Evolutionary conservation across 2,329 filamentous ascomycete genomes (phyloP).

Genomic region (Xylariaceae sp.): DNA sequence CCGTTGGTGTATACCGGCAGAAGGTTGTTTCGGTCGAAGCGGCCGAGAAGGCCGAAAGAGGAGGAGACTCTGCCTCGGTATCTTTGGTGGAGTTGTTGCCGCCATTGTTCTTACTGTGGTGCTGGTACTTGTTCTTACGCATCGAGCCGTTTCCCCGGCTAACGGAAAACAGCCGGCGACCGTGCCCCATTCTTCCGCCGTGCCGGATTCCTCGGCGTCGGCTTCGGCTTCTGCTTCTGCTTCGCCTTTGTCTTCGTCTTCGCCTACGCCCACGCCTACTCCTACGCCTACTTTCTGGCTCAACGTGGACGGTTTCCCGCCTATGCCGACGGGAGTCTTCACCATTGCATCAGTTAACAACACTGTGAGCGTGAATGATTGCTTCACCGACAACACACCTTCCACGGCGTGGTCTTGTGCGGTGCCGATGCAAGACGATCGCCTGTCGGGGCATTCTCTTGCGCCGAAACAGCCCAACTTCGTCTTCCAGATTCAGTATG

Average conservation of each 20-base stretch:
- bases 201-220: too few relatives aligned
- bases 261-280: background rate
- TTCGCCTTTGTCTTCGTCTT: too few relatives aligned
- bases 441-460: slow-evolving; percentile 53
- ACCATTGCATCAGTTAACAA: slow-evolving; percentile 72
- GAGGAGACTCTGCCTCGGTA: slow-evolving; percentile 53
- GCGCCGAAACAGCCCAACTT: slow-evolving; percentile 67
- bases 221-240: too few relatives aligned
- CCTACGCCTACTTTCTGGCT: slow-evolving; percentile 59
- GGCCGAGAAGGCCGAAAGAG: slow-evolving; percentile 60
- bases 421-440: slow-evolving; percentile 64
- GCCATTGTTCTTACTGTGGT: slow-evolving; percentile 54
- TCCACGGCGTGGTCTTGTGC: slow-evolving; percentile 78
- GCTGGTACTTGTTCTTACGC: slow-evolving; percentile 53
- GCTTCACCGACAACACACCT: slow-evolving; percentile 58
- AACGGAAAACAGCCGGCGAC: background rate
- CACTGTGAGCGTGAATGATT: slow-evolving; percentile 58
- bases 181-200: background rate
- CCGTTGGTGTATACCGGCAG: slow-evolving; percentile 55
- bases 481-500: slow-evolving; percentile 70
- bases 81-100: slow-evolving; percentile 46
- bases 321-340: slow-evolving; percentile 76
- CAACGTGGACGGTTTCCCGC: slow-evolving; percentile 79
- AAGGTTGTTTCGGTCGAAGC: slow-evolving; percentile 59
- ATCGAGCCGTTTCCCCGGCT: slow-evolving; percentile 17